Percentiles rank a stretch among this genome's conserved stretches.
These are phyloP conservation scores for Solioccasus polychromus DNA, from an alignment of 768 basidiomycete genomes.

Conservation along the genomic window DNA sequence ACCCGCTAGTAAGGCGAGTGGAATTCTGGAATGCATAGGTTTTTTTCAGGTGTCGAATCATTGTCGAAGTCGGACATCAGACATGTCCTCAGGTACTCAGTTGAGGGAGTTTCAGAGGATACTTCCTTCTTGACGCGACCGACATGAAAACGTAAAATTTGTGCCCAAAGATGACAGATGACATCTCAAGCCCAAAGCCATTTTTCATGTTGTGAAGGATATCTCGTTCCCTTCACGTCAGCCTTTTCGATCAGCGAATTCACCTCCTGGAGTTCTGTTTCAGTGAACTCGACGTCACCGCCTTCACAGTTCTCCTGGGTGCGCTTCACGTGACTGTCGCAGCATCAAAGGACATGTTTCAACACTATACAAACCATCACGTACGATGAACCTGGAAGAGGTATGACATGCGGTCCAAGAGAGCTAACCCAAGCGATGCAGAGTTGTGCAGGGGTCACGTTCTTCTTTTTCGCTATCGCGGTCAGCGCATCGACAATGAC, in stretches of 20 bases:
- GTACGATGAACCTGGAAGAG: constrained; percentile 49
- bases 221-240: constrained; percentile 41
- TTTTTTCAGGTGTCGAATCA: no score
- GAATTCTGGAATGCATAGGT: no score
- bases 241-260: constrained; percentile 34
- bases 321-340: constrained; percentile 36
- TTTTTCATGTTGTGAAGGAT: constrained; percentile 21
- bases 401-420: constrained; percentile 43
- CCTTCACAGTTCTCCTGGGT: constrained; percentile 45
- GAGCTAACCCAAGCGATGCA: constrained; percentile 43
- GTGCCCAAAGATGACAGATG: no score
- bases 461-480: constrained; percentile 40
- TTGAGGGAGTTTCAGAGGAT: no score
- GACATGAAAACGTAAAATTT: no score
- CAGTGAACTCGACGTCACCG: constrained; percentile 40
- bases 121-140: no score
- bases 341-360: neutral
- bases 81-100: no score
- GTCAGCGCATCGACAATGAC: constrained; percentile 41
- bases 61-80: no score
- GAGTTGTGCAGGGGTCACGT: constrained; percentile 43
- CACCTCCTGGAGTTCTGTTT: constrained; percentile 40
- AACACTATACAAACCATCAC: constrained; percentile 1
- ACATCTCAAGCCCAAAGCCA: constrained; percentile 37
- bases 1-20: no score